Percentiles rank a stretch among this genome's conserved stretches.
Evolutionary conservation across 164 flowering plant genomes (phyloP).

Genomic region (Echeveria elegans): DNA sequence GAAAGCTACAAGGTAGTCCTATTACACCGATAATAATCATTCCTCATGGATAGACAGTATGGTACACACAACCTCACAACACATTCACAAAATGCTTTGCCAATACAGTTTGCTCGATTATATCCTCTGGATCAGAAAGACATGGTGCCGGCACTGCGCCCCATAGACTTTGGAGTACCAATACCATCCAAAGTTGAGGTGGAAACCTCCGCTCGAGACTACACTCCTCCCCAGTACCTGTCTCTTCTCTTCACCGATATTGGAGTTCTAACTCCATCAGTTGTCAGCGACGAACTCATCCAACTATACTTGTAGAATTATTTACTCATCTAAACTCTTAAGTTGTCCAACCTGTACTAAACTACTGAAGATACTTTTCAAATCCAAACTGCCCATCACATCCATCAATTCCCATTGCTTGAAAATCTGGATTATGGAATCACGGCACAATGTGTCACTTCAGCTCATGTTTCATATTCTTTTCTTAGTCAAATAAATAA

Average conservation of each 20-base stretch:
- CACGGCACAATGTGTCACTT: no score
- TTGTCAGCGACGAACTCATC: slow-evolving; percentile 95
- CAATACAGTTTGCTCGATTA: slow-evolving; percentile 85
- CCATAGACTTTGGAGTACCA: slow-evolving; percentile 92
- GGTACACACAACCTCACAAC: neutral
- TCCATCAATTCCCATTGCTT: neutral
- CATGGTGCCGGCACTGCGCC: slow-evolving; percentile 81
- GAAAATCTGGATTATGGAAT: no score
- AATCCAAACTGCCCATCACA: neutral
- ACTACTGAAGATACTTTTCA: neutral
- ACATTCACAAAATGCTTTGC: neutral
- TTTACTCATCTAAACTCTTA: neutral
- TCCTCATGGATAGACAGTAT: neutral
- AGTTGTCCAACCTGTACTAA: no score
- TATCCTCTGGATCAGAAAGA: slow-evolving; percentile 96
- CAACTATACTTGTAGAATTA: slow-evolving; percentile 60
- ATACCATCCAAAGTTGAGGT: slow-evolving; percentile 86
- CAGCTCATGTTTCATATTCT: no score
- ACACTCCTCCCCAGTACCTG: slow-evolving; percentile 94
- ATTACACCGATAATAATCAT: neutral
- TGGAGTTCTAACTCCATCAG: slow-evolving; percentile 92
- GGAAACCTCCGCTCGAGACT: slow-evolving; percentile 90
- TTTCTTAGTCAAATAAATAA: no score
- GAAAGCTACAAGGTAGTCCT: slow-evolving; percentile 86
- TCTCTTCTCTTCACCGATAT: slow-evolving; percentile 91